A percentile compares a stretch with the other conserved stretches of the same genome.
These are phyloP conservation scores for Streptanthus diversifolius DNA, from an alignment of 345 rosid species.

Conservation along the genomic window DNA sequence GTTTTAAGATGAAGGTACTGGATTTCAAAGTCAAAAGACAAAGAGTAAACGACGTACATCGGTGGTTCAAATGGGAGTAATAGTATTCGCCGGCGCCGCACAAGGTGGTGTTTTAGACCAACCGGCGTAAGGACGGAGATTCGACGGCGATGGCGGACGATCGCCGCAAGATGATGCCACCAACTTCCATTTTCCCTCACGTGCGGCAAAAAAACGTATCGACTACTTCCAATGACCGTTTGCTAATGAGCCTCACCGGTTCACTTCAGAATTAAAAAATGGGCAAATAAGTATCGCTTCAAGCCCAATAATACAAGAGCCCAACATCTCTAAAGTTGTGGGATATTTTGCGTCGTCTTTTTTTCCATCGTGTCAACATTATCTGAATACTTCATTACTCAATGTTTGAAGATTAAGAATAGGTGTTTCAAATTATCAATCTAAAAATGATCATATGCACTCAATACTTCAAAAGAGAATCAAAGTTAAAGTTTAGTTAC, in stretches of 20 bases:
- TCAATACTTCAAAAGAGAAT: neutral
- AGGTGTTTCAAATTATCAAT: neutral
- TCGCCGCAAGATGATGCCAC: neutral
- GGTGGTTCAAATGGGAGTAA: neutral
- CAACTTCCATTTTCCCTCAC: neutral
- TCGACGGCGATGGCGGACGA: neutral
- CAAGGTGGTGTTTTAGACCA: neutral
- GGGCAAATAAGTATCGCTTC: neutral
- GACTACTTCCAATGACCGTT: neutral
- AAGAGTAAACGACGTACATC: neutral
- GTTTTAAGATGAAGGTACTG: neutral
- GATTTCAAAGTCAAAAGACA: neutral
- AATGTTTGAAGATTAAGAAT: too few species aligned
- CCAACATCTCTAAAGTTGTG: neutral
- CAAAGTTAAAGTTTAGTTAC: neutral
- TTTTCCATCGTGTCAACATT: too few species aligned
- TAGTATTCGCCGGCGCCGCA: neutral
- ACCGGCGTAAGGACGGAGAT: too few species aligned
- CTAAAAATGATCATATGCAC: neutral
- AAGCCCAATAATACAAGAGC: neutral
- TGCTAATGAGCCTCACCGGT: neutral
- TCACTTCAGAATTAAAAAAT: neutral
- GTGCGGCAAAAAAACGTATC: neutral
- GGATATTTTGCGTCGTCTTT: too few species aligned
- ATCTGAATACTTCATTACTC: too few species aligned